These are phyloP conservation scores for Simmondsia chinensis DNA, from an alignment of 148 eudicot genomes.

Conservation along the genomic window DNA sequence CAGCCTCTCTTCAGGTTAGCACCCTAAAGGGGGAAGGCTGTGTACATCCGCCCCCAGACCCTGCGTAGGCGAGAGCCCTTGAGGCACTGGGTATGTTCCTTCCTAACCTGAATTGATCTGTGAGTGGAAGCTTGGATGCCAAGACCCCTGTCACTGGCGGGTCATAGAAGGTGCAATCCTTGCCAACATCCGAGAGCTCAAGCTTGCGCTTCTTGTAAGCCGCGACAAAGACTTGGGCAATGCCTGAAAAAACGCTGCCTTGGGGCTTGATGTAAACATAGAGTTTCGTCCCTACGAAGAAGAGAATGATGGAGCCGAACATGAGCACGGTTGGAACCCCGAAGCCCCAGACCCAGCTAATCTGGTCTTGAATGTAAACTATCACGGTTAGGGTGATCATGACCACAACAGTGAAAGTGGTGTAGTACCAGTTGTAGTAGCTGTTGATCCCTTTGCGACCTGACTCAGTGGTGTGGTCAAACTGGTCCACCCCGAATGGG, in stretches of 20 bases:
- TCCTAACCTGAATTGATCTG: slow-evolving; percentile 16
- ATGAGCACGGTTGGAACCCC: slow-evolving; percentile 12
- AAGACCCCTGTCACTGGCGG: slow-evolving; percentile 1
- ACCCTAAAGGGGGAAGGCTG: too few species aligned
- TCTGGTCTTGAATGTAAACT: slow-evolving; percentile 15
- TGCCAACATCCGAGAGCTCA: slow-evolving; percentile 1
- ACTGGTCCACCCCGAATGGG: slow-evolving; percentile 24
- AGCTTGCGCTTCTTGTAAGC: slow-evolving; percentile 13
- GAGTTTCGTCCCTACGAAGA: slow-evolving; percentile 9
- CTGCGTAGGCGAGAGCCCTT: too few species aligned
- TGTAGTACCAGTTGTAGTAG: slow-evolving; percentile 23
- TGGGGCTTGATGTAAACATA: slow-evolving; percentile 15
- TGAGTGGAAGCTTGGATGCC: slow-evolving; percentile 9
- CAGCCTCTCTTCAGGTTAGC: too few species aligned
- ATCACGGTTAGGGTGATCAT: slow-evolving; percentile 11
- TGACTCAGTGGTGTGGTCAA: slow-evolving; percentile 16
- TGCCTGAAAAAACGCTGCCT: slow-evolving; percentile 16
- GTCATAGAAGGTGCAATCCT: neutral
- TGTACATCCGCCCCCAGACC: too few species aligned
- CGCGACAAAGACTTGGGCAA: slow-evolving; percentile 18
- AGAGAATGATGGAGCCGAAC: slow-evolving; percentile 7
- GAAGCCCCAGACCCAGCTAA: slow-evolving; percentile 18
- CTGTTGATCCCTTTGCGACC: slow-evolving; percentile 14
- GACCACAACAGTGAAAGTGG: slow-evolving; percentile 9
- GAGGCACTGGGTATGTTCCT: too few species aligned